Evolutionary conservation across 441 rosid species (phyloP).

Genomic region (Macaranga tanarius): DNA sequence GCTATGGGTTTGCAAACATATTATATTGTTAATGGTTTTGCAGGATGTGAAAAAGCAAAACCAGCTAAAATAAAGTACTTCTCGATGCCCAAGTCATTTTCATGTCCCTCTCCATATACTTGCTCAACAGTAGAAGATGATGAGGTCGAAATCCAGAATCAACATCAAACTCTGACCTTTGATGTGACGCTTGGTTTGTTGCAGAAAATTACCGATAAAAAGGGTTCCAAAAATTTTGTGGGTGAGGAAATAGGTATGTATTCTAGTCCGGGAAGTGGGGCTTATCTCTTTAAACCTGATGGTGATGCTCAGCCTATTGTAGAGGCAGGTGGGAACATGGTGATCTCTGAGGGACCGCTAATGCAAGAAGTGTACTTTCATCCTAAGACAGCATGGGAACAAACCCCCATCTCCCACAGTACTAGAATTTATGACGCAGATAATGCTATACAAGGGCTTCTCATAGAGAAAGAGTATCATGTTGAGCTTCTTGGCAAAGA

Average conservation of each 20-base stretch:
- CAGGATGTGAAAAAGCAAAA: constrained; percentile 78
- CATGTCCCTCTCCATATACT: constrained; percentile 72
- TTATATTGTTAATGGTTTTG: constrained; percentile 74
- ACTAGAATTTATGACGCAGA: constrained; percentile 73
- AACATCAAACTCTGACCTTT: constrained; percentile 71
- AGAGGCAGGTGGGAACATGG: constrained; percentile 55
- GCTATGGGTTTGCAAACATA: constrained; percentile 86
- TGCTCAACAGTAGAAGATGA: constrained; percentile 64
- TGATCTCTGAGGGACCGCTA: constrained; percentile 68
- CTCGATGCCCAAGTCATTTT: constrained; percentile 46
- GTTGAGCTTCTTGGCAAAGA: constrained; percentile 75
- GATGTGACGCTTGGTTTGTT: constrained; percentile 62
- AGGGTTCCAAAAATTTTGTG: constrained; percentile 51
- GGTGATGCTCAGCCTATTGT: constrained; percentile 75
- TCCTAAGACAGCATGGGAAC: constrained; percentile 67
- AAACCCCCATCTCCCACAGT: constrained; percentile 70
- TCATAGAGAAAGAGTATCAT: constrained; percentile 88
- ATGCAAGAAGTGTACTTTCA: constrained; percentile 83
- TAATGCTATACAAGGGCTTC: constrained; percentile 51
- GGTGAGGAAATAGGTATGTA: constrained; percentile 82
- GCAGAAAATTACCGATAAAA: constrained; percentile 48
- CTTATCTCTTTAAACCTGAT: constrained; percentile 79
- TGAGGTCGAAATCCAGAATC: constrained; percentile 59
- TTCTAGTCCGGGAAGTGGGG: constrained; percentile 80
- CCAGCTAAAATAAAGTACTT: constrained; percentile 58